A percentile compares a stretch with the other conserved stretches of the same genome.
phyloP scores from a whole-genome alignment of 306 rosid genomes.

The Lathyrus aphaca region DNA sequence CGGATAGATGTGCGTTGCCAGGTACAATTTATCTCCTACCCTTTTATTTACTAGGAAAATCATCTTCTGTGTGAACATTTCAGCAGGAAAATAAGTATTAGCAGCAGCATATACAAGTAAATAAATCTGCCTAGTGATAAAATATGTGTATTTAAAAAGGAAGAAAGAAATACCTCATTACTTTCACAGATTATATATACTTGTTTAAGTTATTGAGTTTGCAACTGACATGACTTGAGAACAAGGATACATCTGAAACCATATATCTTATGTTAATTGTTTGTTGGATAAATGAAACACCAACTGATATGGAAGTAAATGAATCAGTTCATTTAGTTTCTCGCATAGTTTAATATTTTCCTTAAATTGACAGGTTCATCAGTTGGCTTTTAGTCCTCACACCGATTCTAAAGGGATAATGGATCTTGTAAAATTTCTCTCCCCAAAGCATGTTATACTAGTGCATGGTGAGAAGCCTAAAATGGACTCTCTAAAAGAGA shows the following conservation, averaged over 20 bases:
- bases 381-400: constrained; percentile 91
- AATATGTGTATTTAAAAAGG: not conserved
- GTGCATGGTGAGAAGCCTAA: constrained; percentile 95
- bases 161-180: not conserved
- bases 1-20: constrained; percentile 81
- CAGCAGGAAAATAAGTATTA: not conserved
- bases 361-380: constrained; percentile 74
- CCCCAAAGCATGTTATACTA: constrained; percentile 85
- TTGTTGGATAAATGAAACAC: not conserved
- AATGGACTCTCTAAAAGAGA: constrained; percentile 74
- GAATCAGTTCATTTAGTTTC: constrained; percentile 27
- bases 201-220: not conserved
- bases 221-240: not conserved
- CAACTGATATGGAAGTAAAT: not conserved
- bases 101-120: constrained; percentile 1
- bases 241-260: not conserved
- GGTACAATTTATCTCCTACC: constrained; percentile 52
- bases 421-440: constrained; percentile 90
- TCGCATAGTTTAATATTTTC: constrained; percentile 13
- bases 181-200: not conserved
- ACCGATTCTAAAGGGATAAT: constrained; percentile 95
- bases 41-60: not conserved
- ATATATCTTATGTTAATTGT: not conserved
- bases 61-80: not conserved
- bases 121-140: constrained; percentile 6